Conservation (phyloP, 169 alveolate species). For the Cryptosporidium sp. region DNA sequence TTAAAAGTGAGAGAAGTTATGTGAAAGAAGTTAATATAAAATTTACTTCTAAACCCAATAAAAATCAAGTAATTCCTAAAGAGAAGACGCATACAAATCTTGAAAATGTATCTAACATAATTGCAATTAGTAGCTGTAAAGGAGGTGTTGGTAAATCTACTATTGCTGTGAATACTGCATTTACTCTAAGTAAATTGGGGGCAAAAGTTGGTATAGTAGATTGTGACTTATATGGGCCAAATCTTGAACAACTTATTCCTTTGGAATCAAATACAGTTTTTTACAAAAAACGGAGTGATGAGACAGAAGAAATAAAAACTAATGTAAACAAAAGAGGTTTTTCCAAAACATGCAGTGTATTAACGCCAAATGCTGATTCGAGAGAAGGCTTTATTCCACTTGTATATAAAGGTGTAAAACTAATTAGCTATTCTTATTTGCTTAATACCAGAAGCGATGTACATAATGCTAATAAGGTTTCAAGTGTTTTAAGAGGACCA, state of each 20-base stretch:
- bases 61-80: slow-evolving; percentile 34
- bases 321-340: slow-evolving; percentile 14
- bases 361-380: slow-evolving; percentile 82
- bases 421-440: slow-evolving; percentile 87
- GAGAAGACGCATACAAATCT: slow-evolving; percentile 78
- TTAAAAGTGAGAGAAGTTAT: slow-evolving; percentile 77
- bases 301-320: not conserved
- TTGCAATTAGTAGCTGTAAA: slow-evolving; percentile 95
- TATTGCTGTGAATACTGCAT: slow-evolving; percentile 91
- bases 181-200: slow-evolving; percentile 86
- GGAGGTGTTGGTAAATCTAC: slow-evolving; percentile 99
- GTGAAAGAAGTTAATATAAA: slow-evolving; percentile 78
- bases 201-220: slow-evolving; percentile 94
- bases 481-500: slow-evolving; percentile 94
- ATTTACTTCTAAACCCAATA: slow-evolving; percentile 37
- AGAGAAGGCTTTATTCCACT: slow-evolving; percentile 82
- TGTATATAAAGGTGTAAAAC: slow-evolving; percentile 87
- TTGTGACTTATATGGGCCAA: slow-evolving; percentile 97
- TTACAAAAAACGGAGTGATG: slow-evolving; percentile 41
- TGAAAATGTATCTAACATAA: slow-evolving; percentile 84
- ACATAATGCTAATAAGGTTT: slow-evolving; percentile 16
- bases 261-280: slow-evolving; percentile 43
- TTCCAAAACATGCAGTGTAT: slow-evolving; percentile 53
- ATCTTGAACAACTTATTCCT: slow-evolving; percentile 92
- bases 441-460: slow-evolving; percentile 46